A percentile compares a stretch with the other conserved stretches of the same genome.
These are phyloP conservation scores for Eleusine coracana DNA, from an alignment of 176 grass and related monocot genomes.

Conservation along the genomic window DNA sequence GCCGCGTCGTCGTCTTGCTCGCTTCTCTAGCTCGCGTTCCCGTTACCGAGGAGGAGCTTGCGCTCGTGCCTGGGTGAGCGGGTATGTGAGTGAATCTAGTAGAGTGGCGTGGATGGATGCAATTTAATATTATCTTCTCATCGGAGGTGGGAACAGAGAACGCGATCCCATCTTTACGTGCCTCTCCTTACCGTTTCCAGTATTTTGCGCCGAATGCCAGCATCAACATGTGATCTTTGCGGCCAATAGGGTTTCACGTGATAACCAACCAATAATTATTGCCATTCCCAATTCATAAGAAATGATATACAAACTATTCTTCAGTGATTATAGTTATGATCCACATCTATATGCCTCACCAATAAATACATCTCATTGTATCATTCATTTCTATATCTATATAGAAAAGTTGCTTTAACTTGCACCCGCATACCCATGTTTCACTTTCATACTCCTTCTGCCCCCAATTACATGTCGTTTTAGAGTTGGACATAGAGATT, in stretches of 20 bases:
- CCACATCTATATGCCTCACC: too few relatives aligned
- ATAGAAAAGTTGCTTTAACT: too few relatives aligned
- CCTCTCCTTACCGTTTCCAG: not conserved
- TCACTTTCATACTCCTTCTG: too few relatives aligned
- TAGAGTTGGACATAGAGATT: too few relatives aligned
- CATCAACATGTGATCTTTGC: not conserved
- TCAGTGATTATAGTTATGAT: not conserved
- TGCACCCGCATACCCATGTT: too few relatives aligned
- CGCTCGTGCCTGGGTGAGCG: not conserved
- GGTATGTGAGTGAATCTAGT: conserved; percentile 36
- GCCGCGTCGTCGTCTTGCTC: conserved; percentile 17
- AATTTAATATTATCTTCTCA: conserved; percentile 30
- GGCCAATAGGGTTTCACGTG: not conserved
- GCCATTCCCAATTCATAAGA: not conserved
- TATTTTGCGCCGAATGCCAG: not conserved
- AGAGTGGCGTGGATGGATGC: conserved; percentile 19
- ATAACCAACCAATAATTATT: not conserved
- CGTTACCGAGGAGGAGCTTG: conserved; percentile 16
- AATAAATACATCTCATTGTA: too few relatives aligned
- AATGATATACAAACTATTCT: not conserved
- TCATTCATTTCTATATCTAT: too few relatives aligned
- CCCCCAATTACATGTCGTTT: too few relatives aligned
- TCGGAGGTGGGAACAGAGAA: not conserved
- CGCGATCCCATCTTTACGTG: conserved; percentile 15
- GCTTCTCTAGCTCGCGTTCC: not conserved